Evolutionary conservation across 78 protist species (phyloP).

Genomic region (Trichosphaerium sp.): DNA sequence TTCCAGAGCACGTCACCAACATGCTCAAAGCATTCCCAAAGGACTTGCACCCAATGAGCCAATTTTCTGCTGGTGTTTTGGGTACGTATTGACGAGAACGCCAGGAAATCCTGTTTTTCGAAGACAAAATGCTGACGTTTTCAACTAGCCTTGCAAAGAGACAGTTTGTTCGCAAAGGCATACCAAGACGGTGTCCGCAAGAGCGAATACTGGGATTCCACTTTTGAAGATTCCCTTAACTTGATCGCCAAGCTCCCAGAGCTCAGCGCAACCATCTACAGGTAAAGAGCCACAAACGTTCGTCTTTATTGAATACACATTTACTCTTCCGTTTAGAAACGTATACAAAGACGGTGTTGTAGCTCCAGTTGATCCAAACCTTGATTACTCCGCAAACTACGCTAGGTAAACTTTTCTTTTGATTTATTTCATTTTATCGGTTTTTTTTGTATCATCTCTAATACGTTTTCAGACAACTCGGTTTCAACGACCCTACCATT

Average conservation of each 20-base stretch:
- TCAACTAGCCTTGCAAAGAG: slow-evolving; percentile 67
- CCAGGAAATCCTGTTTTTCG: too few species aligned
- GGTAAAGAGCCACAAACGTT: slow-evolving; percentile 47
- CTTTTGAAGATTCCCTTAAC: slow-evolving; percentile 83
- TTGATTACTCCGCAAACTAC: slow-evolving; percentile 83
- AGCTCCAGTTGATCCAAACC: slow-evolving; percentile 34
- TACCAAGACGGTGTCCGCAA: slow-evolving; percentile 79
- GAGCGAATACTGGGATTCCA: slow-evolving; percentile 80
- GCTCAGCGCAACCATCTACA: slow-evolving; percentile 84
- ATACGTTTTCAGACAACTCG: too few species aligned
- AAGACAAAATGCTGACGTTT: background rate
- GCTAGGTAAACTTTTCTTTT: too few species aligned
- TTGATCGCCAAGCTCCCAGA: slow-evolving; percentile 87
- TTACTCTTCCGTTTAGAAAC: background rate
- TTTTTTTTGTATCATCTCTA: too few species aligned
- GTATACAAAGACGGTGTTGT: slow-evolving; percentile 30
- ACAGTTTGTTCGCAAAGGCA: slow-evolving; percentile 70
- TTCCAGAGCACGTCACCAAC: slow-evolving; percentile 49
- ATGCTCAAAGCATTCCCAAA: slow-evolving; percentile 70
- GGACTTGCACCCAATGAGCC: slow-evolving; percentile 93
- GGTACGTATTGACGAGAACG: too few species aligned
- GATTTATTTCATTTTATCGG: too few species aligned
- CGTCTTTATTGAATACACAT: background rate
- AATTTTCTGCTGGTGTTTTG: slow-evolving; percentile 57
- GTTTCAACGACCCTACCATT: slow-evolving; percentile 58